Evolutionary conservation across 192 early-diverging fungal species (phyloP).

Genomic region (Umbelopsis sp.): DNA sequence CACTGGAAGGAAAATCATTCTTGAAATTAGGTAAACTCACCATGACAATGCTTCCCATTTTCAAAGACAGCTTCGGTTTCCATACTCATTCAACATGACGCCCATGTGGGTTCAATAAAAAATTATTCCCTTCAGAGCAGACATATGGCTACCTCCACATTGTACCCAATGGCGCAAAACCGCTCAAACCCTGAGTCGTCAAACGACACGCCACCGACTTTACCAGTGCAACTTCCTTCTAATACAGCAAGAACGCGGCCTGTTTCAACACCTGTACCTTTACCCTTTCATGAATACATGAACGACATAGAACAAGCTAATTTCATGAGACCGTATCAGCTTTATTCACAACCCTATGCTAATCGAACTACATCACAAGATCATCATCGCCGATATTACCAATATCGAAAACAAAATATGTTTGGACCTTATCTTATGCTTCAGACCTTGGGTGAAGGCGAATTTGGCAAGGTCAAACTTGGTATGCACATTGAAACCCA

Average conservation of each 20-base stretch:
- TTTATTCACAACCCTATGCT: conserved; percentile 17
- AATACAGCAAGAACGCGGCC: not conserved
- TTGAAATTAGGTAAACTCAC: too few relatives aligned
- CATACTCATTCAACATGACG: too few relatives aligned
- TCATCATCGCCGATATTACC: conserved; percentile 4
- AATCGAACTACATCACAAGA: conserved; percentile 23
- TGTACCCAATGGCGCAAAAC: not conserved
- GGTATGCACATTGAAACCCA: conserved; percentile 79
- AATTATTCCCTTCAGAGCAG: not conserved
- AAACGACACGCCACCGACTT: not conserved
- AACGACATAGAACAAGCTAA: conserved; percentile 11
- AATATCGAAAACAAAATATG: conserved; percentile 54
- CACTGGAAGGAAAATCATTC: too few relatives aligned
- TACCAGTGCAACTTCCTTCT: not conserved
- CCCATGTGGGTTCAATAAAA: too few relatives aligned
- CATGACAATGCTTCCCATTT: too few relatives aligned
- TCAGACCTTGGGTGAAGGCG: conserved; percentile 96
- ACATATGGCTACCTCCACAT: not conserved
- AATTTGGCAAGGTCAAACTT: conserved; percentile 98
- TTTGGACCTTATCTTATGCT: conserved; percentile 92
- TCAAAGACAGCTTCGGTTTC: too few relatives aligned
- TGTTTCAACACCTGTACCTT: conserved; percentile 12
- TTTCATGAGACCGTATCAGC: conserved; percentile 9
- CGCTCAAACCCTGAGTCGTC: not conserved
- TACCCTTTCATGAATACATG: conserved; percentile 15